Percentiles rank a stretch among this genome's conserved stretches.
Conservation (phyloP, 768 basidiomycete genomes). For the Collybia sordida region DNA sequence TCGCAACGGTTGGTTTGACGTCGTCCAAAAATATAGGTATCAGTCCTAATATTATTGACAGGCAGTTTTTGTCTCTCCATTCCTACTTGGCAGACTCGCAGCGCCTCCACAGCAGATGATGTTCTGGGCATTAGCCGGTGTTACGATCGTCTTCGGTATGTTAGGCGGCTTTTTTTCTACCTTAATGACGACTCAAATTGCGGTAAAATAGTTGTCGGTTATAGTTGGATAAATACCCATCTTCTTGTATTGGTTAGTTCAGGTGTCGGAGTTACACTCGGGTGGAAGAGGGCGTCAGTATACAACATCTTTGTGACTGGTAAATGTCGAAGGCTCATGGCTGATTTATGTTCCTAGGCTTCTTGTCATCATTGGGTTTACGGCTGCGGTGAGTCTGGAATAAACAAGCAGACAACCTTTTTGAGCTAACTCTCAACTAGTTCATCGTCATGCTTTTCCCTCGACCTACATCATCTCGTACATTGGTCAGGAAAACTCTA, state of each 20-base stretch:
- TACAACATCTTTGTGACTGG: too few relatives aligned
- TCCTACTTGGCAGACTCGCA: constrained; percentile 32
- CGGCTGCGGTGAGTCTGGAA: constrained; percentile 32
- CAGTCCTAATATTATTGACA: constrained; percentile 8
- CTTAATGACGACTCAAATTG: background rate
- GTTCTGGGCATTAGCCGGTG: constrained; percentile 36
- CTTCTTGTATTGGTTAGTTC: constrained; percentile 23
- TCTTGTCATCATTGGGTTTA: constrained; percentile 44
- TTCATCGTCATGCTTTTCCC: constrained; percentile 49
- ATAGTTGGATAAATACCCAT: constrained; percentile 41
- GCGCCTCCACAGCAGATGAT: constrained; percentile 31
- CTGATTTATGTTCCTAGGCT: constrained; percentile 21
- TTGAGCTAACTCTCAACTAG: constrained; percentile 14
- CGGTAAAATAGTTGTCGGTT: constrained; percentile 36
- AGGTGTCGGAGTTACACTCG: constrained; percentile 35
- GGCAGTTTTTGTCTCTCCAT: constrained; percentile 34
- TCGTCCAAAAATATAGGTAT: background rate
- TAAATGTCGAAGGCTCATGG: background rate
- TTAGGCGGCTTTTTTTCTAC: background rate
- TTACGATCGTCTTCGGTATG: constrained; percentile 40
- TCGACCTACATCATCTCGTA: constrained; percentile 39
- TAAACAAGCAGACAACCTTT: background rate
- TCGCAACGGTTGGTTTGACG: constrained; percentile 32
- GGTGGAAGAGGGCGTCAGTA: constrained; percentile 44
- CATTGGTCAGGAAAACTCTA: constrained; percentile 39